A percentile compares a stretch with the other conserved stretches of the same genome.
Evolutionary conservation across 208 protist species (phyloP).

Genomic region (Wallacemonas sp.): DNA sequence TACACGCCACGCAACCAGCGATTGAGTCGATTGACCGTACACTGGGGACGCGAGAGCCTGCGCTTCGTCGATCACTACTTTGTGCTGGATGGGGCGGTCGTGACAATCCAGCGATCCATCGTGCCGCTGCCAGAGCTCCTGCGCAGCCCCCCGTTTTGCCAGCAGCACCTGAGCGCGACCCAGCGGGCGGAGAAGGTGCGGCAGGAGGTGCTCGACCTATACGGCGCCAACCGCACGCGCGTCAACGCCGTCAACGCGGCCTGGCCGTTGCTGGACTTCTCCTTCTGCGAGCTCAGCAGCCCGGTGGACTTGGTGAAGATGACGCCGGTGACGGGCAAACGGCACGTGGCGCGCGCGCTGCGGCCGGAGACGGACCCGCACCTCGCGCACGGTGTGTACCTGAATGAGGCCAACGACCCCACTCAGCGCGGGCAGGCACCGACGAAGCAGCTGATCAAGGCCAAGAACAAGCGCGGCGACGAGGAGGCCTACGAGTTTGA

Average conservation of each 20-base stretch:
- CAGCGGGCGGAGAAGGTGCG: slow-evolving; percentile 20
- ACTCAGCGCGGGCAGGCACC: slow-evolving; percentile 20
- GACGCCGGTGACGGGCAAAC: slow-evolving; percentile 45
- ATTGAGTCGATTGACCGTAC: slow-evolving; percentile 66
- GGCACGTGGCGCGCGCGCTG: slow-evolving; percentile 33
- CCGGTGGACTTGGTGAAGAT: slow-evolving; percentile 44
- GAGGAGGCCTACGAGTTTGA: slow-evolving; percentile 91
- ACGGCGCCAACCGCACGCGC: slow-evolving; percentile 22
- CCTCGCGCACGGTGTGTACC: slow-evolving; percentile 68
- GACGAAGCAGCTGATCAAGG: slow-evolving; percentile 75
- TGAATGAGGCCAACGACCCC: slow-evolving; percentile 75
- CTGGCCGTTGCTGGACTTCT: slow-evolving; percentile 58
- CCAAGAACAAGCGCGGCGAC: slow-evolving; percentile 84
- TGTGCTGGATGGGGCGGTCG: slow-evolving; percentile 77
- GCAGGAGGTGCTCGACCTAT: slow-evolving; percentile 20
- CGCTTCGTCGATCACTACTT: slow-evolving; percentile 77
- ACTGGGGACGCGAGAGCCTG: slow-evolving; percentile 67
- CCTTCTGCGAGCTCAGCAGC: slow-evolving; percentile 40
- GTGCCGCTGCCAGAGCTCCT: slow-evolving; percentile 71
- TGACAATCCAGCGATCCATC: slow-evolving; percentile 79
- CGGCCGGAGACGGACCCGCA: slow-evolving; percentile 47
- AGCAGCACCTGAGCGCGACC: slow-evolving; percentile 27
- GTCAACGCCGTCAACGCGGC: slow-evolving; percentile 37
- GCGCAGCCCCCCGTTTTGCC: slow-evolving; percentile 8
- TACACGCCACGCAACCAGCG: slow-evolving; percentile 83